A percentile compares a stretch with the other conserved stretches of the same genome.
Evolutionary conservation across 2,329 filamentous ascomycete genomes (phyloP).

Genomic region (Cryphonectria parasitica): DNA sequence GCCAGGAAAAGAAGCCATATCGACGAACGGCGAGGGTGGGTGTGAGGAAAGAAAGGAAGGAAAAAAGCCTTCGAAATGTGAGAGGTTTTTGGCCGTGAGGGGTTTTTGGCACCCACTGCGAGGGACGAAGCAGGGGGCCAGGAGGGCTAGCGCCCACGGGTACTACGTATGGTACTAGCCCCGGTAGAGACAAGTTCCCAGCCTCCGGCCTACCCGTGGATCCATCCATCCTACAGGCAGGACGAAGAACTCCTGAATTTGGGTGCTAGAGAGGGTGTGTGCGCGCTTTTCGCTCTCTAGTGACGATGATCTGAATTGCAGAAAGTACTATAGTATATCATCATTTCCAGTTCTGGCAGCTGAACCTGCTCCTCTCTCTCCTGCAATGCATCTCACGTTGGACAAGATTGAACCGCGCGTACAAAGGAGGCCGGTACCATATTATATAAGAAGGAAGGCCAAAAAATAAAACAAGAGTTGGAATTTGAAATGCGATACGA

Average conservation of each 20-base stretch:
- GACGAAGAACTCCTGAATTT: background rate
- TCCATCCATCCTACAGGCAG: background rate
- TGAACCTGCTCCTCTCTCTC: background rate
- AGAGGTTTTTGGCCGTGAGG: no score
- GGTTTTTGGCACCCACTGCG: no score
- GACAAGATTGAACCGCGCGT: background rate
- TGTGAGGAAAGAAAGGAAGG: no score
- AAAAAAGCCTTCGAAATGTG: no score
- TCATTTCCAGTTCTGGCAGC: background rate
- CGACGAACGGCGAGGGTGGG: no score
- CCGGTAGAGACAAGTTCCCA: background rate
- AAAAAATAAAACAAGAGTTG: background rate
- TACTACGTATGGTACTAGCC: background rate
- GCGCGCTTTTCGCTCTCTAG: background rate
- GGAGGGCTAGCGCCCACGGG: no score
- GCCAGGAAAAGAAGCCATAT: no score
- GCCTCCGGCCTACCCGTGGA: background rate
- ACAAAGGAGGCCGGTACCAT: background rate
- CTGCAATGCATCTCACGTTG: background rate
- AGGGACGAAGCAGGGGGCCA: no score
- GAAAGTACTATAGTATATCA: background rate
- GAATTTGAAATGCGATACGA: background rate
- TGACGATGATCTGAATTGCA: background rate
- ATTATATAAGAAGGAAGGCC: background rate
- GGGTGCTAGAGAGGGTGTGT: background rate